phyloP scores from a whole-genome alignment of 2,329 filamentous ascomycete species.

The Penicillium fuscoglaucum region DNA sequence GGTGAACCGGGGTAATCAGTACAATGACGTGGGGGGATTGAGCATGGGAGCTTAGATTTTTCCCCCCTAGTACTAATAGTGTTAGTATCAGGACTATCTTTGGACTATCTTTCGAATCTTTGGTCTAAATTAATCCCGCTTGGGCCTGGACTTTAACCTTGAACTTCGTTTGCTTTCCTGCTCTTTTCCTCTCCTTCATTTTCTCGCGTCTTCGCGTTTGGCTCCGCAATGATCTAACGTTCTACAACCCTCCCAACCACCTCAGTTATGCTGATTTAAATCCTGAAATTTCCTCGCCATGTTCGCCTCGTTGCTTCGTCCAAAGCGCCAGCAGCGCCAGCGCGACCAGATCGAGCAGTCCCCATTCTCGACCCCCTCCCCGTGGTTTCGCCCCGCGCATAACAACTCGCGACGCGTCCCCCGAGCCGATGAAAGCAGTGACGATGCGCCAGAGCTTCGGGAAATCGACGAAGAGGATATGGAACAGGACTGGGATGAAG shows the following conservation, averaged over 20 bases:
- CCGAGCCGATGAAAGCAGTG: conserved; percentile 12
- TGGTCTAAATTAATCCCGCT: conserved; percentile 8
- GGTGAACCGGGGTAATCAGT: not conserved
- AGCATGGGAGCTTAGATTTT: not conserved
- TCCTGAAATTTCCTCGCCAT: conserved; percentile 13
- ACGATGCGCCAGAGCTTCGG: conserved; percentile 25
- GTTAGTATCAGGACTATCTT: not conserved
- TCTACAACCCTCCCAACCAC: not conserved
- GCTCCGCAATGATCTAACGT: conserved; percentile 9
- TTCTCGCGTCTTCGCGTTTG: not conserved
- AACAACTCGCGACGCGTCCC: conserved; percentile 12
- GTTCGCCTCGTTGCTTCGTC: conserved; percentile 27
- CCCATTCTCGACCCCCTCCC: conserved; percentile 19
- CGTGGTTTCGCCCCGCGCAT: conserved; percentile 17
- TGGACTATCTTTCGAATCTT: too few species aligned
- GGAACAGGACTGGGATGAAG: conserved; percentile 40
- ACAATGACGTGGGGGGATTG: conserved; percentile 5
- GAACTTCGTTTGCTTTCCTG: not conserved
- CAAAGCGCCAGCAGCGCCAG: conserved; percentile 20
- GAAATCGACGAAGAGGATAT: conserved; percentile 44
- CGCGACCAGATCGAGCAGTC: conserved; percentile 20
- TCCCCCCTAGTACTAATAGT: not conserved
- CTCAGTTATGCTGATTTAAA: conserved; percentile 14
- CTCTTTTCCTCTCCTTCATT: not conserved
- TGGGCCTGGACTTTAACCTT: not conserved